phyloP scores from a whole-genome alignment of 1,284 basidiomycete species.

The Cutaneotrichosporon curvatum region DNA sequence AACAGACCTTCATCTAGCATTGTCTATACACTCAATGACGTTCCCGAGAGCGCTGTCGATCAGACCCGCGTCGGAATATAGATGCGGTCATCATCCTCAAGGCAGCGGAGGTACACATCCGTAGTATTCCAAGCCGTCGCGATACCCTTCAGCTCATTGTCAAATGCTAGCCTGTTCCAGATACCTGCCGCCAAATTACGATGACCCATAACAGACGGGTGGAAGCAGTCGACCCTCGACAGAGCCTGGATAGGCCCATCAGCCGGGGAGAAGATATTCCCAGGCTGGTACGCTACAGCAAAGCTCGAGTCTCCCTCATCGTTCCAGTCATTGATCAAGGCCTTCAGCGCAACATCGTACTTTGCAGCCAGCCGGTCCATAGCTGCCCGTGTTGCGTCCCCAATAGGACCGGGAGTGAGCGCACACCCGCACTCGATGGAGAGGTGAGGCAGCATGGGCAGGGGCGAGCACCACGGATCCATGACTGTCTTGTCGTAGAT shows the following conservation, averaged over 20 bases:
- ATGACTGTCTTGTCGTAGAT: slow-evolving; percentile 39
- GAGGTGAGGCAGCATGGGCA: slow-evolving; percentile 26
- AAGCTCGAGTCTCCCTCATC: slow-evolving; percentile 31
- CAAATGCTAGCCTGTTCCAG: slow-evolving; percentile 40
- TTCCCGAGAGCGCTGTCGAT: too few species aligned
- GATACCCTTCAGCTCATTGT: too few species aligned
- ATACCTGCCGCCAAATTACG: slow-evolving; percentile 41
- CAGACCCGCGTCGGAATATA: too few species aligned
- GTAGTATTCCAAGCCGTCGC: too few species aligned
- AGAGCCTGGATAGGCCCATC: slow-evolving; percentile 43
- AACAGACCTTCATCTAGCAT: too few species aligned
- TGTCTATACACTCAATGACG: too few species aligned
- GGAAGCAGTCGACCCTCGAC: slow-evolving; percentile 46
- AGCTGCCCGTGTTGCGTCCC: slow-evolving; percentile 36
- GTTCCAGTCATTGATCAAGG: slow-evolving; percentile 37
- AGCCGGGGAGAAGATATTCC: slow-evolving; percentile 14
- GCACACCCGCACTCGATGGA: slow-evolving; percentile 42
- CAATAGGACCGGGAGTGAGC: slow-evolving; percentile 35
- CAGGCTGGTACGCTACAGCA: slow-evolving; percentile 18
- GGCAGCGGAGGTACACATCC: too few species aligned
- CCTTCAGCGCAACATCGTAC: slow-evolving; percentile 39
- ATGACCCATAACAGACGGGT: slow-evolving; percentile 42
- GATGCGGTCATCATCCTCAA: too few species aligned
- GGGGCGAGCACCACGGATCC: slow-evolving; percentile 32
- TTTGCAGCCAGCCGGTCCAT: slow-evolving; percentile 42